Base-by-base conservation (phyloP, 2,329 filamentous ascomycete species). In the Fusarium brevicatenulatum region DNA sequence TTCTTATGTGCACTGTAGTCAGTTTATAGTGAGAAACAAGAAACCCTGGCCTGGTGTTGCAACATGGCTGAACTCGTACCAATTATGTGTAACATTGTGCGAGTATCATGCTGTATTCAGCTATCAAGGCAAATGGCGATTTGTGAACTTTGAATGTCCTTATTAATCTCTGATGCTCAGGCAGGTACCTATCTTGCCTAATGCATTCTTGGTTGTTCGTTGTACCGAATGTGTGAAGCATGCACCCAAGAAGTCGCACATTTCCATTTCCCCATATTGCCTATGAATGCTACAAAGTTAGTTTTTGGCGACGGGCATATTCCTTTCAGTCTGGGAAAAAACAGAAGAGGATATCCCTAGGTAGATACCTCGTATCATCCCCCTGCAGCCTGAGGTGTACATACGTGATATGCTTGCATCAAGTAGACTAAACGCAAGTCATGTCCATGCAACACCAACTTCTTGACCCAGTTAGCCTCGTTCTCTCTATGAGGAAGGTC, bases 61-160 rank as follows among this genome's bases (percentile, higher is more conserved):
- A 25, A 11, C 55, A 60, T 57, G 30, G 28, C 34, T 28, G 37
- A 39, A 39, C 34, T 60, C 42, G 47, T 56, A 65, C 52, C 52
- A 32, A 43, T 37, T 34, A 32, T 49, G 60, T 65, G 60, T 30
- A 54, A 66, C 63, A 37, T 64, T 65, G 63, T 66, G 53, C 63
- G 49, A 66, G 63, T 47, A 32, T 63, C n/a, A 42, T 56, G 30
- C 23, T 47, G 40, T 32, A 65, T 43, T 54, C 28, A n/a, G 43
- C 19, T 39, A 39, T 16, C 50, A n/a, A 15, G 19, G 19, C 19
- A 39, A 52, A 52, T 11, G 15, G 2, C 21, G 13, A 21, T 5
- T 9, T 39, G 13, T 9, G 19, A 25, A 15, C 36, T 19, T 19
- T 37, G 36, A 37, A 37, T 10, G 36, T 19, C 36, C 36, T 37